These are phyloP conservation scores for Pterulicium gracile DNA, from an alignment of 1,284 basidiomycete genomes.

Conservation along the genomic window DNA sequence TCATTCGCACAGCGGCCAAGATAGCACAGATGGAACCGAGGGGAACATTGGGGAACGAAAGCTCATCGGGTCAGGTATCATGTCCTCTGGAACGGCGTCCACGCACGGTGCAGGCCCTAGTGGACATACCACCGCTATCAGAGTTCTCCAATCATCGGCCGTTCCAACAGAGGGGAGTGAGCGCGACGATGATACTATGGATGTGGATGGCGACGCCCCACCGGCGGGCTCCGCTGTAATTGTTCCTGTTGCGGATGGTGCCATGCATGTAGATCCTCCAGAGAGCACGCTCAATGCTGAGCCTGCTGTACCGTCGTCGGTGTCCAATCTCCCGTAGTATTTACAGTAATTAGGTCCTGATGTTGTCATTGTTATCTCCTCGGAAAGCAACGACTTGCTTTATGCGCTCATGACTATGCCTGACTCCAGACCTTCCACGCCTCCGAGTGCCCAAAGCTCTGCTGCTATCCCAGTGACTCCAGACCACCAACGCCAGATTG, in stretches of 20 bases:
- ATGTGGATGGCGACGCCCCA: background rate
- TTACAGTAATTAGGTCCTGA: too few relatives aligned
- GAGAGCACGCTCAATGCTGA: background rate
- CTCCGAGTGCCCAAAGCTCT: constrained; percentile 9
- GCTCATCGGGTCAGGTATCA: constrained; percentile 59
- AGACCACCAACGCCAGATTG: constrained; percentile 36
- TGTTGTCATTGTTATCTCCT: too few relatives aligned
- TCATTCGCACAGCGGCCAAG: constrained; percentile 40
- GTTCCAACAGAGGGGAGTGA: background rate
- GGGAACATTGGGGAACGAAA: constrained; percentile 34
- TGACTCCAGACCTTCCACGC: constrained; percentile 9
- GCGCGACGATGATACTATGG: background rate
- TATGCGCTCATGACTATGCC: background rate
- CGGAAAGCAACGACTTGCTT: too few relatives aligned
- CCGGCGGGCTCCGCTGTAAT: background rate
- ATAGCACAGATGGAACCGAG: constrained; percentile 28
- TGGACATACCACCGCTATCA: constrained; percentile 45
- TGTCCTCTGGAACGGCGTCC: constrained; percentile 45
- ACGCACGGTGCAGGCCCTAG: constrained; percentile 67
- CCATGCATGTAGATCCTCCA: background rate
- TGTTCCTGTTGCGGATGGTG: background rate
- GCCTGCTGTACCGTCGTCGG: background rate
- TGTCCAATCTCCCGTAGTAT: too few relatives aligned
- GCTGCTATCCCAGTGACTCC: constrained; percentile 19
- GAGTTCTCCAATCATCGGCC: constrained; percentile 26